Conservation (phyloP, 441 rosid genomes). For the Populus hybrid region DNA sequence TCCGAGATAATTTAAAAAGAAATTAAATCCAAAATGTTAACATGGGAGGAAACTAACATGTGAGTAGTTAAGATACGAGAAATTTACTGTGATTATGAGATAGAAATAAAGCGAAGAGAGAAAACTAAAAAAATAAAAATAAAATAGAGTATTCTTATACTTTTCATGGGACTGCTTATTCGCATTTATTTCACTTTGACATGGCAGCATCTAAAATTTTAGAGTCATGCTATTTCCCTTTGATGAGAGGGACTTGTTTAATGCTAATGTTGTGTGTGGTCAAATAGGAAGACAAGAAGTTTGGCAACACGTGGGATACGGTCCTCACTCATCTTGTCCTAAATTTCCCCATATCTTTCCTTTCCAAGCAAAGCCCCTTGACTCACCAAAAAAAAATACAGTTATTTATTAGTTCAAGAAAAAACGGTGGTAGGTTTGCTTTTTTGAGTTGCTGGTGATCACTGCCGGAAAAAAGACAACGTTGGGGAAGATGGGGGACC, state of each 20-base stretch:
- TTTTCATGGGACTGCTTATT: neutral
- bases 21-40: too few species aligned
- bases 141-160: neutral
- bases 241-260: neutral
- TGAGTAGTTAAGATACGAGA: neutral
- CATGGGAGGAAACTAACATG: neutral
- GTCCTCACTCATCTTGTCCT: constrained; percentile 17
- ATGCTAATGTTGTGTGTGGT: neutral
- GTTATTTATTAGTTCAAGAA: neutral
- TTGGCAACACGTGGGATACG: constrained; percentile 39
- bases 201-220: too few species aligned
- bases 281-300: constrained; percentile 8
- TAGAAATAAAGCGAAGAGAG: neutral
- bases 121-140: too few species aligned
- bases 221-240: too few species aligned
- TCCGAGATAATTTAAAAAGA: too few species aligned
- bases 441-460: constrained; percentile 3
- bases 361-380: neutral
- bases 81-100: neutral
- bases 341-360: neutral
- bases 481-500: constrained; percentile 34
- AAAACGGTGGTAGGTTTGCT: neutral
- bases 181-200: too few species aligned
- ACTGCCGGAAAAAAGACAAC: neutral
- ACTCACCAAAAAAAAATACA: neutral